Conservation (phyloP, 169 alveolate genomes). For the Eimeria praecox region DNA sequence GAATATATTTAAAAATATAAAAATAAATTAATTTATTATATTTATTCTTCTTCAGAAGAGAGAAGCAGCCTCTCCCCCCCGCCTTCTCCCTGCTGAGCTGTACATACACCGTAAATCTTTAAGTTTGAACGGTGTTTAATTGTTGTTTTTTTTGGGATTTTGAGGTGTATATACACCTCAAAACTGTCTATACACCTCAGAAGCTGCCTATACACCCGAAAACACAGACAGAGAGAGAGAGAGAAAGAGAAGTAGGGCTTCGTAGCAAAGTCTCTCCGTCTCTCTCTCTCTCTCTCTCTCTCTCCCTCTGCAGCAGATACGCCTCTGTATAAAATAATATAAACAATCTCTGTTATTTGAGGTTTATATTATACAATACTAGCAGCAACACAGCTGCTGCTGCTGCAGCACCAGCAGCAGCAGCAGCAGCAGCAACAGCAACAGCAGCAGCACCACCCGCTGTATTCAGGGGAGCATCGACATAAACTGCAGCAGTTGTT, state of each 20-base stretch:
- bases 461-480: neutral
- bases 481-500: neutral
- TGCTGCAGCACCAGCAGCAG: conserved; percentile 17
- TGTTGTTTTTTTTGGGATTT: too few relatives aligned
- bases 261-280: neutral
- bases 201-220: neutral
- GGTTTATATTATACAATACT: neutral
- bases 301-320: neutral
- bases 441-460: neutral
- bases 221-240: too few relatives aligned
- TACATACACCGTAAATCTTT: too few relatives aligned
- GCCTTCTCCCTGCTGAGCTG: neutral
- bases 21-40: too few relatives aligned
- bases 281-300: neutral
- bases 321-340: too few relatives aligned
- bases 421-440: conserved; percentile 28
- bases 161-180: neutral
- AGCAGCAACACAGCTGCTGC: neutral
- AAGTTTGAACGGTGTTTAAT: too few relatives aligned
- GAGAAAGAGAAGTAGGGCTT: neutral
- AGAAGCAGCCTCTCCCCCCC: neutral
- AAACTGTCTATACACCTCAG: neutral
- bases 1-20: too few relatives aligned
- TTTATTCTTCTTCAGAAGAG: too few relatives aligned
- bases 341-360: too few relatives aligned